Evolutionary conservation across 768 basidiomycete genomes (phyloP), one percentile per base, ranked within the genome.

Genomic region (Xerocomus potaroensis): DNA sequence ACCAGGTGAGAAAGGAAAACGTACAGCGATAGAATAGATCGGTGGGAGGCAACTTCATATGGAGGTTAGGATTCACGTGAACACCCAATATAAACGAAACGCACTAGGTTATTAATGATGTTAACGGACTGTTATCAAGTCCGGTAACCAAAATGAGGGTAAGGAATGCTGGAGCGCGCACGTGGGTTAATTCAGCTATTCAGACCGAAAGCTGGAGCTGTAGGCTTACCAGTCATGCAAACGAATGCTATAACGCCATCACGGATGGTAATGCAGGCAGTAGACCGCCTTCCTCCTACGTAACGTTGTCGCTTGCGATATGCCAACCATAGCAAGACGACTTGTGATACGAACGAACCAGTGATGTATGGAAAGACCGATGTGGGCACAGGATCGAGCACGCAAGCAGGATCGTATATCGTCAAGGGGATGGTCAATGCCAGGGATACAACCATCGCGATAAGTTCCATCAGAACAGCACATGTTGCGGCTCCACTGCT

Each of bases 221-320:
- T 3, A 24, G 2, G 14, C 61, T 61, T 18, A 62, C 61, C 46
- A 18, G 18, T 15, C 15, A 62, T 8, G 8, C 36, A 49, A 4
- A 14, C 5, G 5, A 64, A 62, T 7, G 46, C 51, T 2, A 54
- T 5, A 2, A 54, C 3, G 23, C 61, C 57, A 23, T 62, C 61
- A 3, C 62, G 54, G n/a, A 62, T 56, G 10, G 62, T 64, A 1
- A 59, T 31, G 12, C 47, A 60, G 9, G 48, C 49, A 23, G 57
- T 33, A 7, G 35, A 40, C 8, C 27, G 12, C 23, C 48, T 41
- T 9, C 21, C 15, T 37, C 30, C 49, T 19, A 8, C 11, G n/a
- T 14, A 24, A 9, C 15, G 42, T 8, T 46, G 22, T 21, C 48
- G 52, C 36, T 51, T 57, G 33, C 46, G 54, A 38, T 34, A 59